phyloP scores from a whole-genome alignment of 1,284 basidiomycete species.

The Irpex rosettiformis region DNA sequence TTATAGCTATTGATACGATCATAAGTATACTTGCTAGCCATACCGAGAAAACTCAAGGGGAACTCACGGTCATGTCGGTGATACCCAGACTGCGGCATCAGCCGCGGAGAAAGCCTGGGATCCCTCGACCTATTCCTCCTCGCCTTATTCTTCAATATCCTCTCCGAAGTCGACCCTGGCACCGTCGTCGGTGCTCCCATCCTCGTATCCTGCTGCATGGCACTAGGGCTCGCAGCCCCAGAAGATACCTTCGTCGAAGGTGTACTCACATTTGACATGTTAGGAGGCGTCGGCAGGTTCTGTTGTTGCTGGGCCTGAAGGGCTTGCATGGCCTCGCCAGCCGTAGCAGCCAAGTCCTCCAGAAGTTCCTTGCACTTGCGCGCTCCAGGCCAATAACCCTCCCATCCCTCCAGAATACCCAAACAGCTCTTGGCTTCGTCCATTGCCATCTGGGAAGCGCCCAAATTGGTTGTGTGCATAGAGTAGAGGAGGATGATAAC shows the following conservation, averaged over 20 bases:
- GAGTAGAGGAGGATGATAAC: constrained; percentile 86
- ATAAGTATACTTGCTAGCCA: constrained; percentile 8
- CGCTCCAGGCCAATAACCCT: constrained; percentile 86
- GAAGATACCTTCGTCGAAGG: constrained; percentile 13
- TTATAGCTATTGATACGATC: constrained; percentile 21
- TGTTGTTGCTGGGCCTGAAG: constrained; percentile 16
- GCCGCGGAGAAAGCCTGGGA: constrained; percentile 51
- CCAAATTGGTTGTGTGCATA: constrained; percentile 75
- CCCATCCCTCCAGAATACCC: constrained; percentile 72
- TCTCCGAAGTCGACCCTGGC: constrained; percentile 23
- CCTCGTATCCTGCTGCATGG: constrained; percentile 13
- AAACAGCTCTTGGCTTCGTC: constrained; percentile 78
- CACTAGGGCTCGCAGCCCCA: constrained; percentile 18
- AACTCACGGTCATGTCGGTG: constrained; percentile 63
- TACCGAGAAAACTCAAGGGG: constrained; percentile 5
- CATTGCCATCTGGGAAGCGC: constrained; percentile 70
- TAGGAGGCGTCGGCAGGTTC: constrained; percentile 17
- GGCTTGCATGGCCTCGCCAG: constrained; percentile 58
- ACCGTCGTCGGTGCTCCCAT: constrained; percentile 33
- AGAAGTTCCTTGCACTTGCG: constrained; percentile 81
- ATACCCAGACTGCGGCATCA: constrained; percentile 60
- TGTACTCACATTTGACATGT: constrained; percentile 16
- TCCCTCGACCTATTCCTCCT: constrained; percentile 61
- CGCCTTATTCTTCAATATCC: constrained; percentile 50
- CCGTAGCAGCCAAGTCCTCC: constrained; percentile 63